A percentile compares a stretch with the other conserved stretches of the same genome.
Conservation (phyloP, 2,329 filamentous ascomycete genomes). For the Colletotrichum phormii region DNA sequence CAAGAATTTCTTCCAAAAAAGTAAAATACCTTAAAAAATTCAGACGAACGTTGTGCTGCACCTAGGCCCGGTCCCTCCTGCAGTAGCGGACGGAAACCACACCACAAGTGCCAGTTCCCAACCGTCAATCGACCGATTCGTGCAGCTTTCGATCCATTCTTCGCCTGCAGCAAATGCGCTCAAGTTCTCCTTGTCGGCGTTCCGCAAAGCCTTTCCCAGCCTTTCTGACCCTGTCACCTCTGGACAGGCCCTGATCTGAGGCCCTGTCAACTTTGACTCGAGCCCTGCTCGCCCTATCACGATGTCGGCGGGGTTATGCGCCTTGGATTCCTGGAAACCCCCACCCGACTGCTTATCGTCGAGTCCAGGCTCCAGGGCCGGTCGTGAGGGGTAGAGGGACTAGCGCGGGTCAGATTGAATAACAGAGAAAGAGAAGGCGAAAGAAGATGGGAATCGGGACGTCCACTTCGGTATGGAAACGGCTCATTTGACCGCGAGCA, state of each 20-base stretch:
- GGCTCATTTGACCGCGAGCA: background rate
- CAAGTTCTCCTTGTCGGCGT: background rate
- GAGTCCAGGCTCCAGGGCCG: background rate
- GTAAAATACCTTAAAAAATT: conserved; percentile 9
- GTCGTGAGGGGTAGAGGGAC: conserved; percentile 16
- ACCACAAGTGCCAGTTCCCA: conserved; percentile 15
- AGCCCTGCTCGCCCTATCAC: conserved; percentile 13
- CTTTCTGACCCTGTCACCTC: background rate
- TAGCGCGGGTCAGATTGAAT: background rate
- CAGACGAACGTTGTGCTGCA: conserved; percentile 32
- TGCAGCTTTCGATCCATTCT: conserved; percentile 13
- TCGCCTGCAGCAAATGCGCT: conserved; percentile 6
- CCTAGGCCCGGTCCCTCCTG: conserved; percentile 27
- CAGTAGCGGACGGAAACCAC: conserved; percentile 24
- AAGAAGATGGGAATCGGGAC: background rate
- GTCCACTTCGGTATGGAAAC: background rate
- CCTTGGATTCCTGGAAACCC: background rate
- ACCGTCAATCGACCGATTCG: conserved; percentile 12
- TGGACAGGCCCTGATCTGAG: background rate
- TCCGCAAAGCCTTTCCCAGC: background rate
- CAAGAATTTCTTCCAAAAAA: background rate
- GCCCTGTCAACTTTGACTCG: background rate
- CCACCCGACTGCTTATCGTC: conserved; percentile 18
- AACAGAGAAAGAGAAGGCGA: background rate
- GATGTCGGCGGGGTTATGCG: conserved; percentile 6